These are phyloP conservation scores for Larix sibirica DNA, from an alignment of 83 land plant species.

Conservation along the genomic window DNA sequence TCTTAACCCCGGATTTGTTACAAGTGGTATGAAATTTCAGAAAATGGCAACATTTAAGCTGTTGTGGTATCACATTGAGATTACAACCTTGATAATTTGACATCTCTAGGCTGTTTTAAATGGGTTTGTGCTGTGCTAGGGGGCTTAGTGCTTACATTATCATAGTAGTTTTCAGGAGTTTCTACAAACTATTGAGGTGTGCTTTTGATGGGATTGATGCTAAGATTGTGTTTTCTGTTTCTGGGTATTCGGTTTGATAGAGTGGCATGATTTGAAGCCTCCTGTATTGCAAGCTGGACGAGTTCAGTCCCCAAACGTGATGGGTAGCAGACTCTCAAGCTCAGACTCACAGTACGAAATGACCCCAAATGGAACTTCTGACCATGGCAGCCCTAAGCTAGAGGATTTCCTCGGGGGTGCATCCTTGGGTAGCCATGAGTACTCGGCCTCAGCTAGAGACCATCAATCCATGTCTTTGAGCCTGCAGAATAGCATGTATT, in stretches of 20 bases:
- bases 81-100: too few relatives aligned
- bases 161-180: too few relatives aligned
- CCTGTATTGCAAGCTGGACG: background rate
- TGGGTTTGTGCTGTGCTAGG: too few relatives aligned
- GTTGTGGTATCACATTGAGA: too few relatives aligned
- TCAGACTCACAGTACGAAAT: conserved; percentile 24
- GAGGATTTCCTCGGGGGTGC: conserved; percentile 80
- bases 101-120: too few relatives aligned
- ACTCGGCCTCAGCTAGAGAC: conserved; percentile 28
- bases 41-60: too few relatives aligned
- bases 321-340: conserved; percentile 3
- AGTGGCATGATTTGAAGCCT: conserved; percentile 10
- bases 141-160: too few relatives aligned
- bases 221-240: background rate
- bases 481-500: conserved; percentile 55
- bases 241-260: background rate
- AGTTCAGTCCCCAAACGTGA: background rate
- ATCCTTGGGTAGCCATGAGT: conserved; percentile 55
- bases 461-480: conserved; percentile 53
- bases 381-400: conserved; percentile 61
- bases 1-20: too few relatives aligned
- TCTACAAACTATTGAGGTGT: too few relatives aligned
- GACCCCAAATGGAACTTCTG: conserved; percentile 4
- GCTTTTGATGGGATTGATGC: too few relatives aligned
- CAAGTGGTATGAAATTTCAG: too few relatives aligned